phyloP scores from a whole-genome alignment of 78 protist species.

The Dictyostelium brefeldianum region DNA sequence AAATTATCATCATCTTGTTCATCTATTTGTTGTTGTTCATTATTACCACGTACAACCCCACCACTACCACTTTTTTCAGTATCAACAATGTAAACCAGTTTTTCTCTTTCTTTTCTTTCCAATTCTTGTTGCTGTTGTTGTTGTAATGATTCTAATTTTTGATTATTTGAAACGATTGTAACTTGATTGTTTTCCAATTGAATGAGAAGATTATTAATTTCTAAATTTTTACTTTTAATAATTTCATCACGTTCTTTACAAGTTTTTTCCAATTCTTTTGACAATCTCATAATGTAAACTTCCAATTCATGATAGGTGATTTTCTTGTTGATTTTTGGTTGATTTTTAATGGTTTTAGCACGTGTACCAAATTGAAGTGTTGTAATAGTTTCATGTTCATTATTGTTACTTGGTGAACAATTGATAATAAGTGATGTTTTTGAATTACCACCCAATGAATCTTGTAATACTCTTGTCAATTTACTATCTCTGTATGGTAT shows the following conservation, averaged over 20 bases:
- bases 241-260: slow-evolving; percentile 6
- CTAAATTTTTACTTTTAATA: background rate
- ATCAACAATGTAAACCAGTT: background rate
- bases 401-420: slow-evolving; percentile 84
- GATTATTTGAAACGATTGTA: background rate
- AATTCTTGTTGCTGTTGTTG: too few relatives aligned
- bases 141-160: background rate
- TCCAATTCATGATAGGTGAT: slow-evolving; percentile 45
- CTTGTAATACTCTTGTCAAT: slow-evolving; percentile 89
- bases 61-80: background rate
- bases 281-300: background rate
- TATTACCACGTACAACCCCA: too few relatives aligned
- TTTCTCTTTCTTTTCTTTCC: too few relatives aligned
- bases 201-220: background rate
- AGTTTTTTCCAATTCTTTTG: slow-evolving; percentile 12
- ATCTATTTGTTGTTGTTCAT: background rate
- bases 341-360: slow-evolving; percentile 93
- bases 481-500: slow-evolving; percentile 92
- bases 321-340: slow-evolving; percentile 90
- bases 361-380: slow-evolving; percentile 92
- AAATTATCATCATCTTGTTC: background rate
- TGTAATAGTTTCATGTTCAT: slow-evolving; percentile 82
- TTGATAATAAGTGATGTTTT: slow-evolving; percentile 81
- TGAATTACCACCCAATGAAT: slow-evolving; percentile 92
- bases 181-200: slow-evolving; percentile 8